Evolutionary conservation across 2,329 filamentous ascomycete genomes (phyloP), one percentile per base, ranked within the genome.

Genomic region (Hirsutella thompsonii): DNA sequence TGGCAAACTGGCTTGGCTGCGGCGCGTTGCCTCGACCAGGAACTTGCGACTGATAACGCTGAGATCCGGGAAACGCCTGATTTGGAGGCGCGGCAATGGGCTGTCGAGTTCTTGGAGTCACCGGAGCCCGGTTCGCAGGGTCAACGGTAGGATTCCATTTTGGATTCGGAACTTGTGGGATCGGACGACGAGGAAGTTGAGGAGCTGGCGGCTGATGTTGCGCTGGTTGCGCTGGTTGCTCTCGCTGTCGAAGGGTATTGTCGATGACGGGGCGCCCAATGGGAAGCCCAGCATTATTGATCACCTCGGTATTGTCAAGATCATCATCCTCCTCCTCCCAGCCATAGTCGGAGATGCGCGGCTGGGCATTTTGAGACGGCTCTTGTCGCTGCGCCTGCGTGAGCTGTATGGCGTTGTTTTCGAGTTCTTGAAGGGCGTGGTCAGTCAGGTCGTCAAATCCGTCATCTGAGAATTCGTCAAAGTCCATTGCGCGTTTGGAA

Each of bases 401-500:
- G 48, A 69, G 69, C 48, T 72, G 71, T 47, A 81, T 74, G 32
- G 78, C 78, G 52, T 72, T 70, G 51, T 72, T 70, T 53, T 83
- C 79, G 46, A 83, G 71, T 53, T 80, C 75, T 49, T 75, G 67
- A 3, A 82, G 61, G 37, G 66, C 65, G 46, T 70, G 68, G 46
- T 70, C 66, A 47, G 76, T 72, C 34, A 82, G 61, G 33, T 71
- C 66, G 55, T 82, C 76, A 49, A 83, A 66, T 45, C 69, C 76
- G 53, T 79, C 77, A 54, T 81, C 78, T 44, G 69, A 74, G 54
- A 77, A 81, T 46, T 75, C 71, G 61, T 79, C 74, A 61, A 62
- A 43, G 43, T 62, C 59, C 61, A 64, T 64, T 43, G 40, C 47
- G 47, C 42, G 47, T 46, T 51, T 46, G 39, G 37, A 42, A 33